These are phyloP conservation scores for Mycena floridula DNA, from an alignment of 768 basidiomycete species.

Conservation along the genomic window DNA sequence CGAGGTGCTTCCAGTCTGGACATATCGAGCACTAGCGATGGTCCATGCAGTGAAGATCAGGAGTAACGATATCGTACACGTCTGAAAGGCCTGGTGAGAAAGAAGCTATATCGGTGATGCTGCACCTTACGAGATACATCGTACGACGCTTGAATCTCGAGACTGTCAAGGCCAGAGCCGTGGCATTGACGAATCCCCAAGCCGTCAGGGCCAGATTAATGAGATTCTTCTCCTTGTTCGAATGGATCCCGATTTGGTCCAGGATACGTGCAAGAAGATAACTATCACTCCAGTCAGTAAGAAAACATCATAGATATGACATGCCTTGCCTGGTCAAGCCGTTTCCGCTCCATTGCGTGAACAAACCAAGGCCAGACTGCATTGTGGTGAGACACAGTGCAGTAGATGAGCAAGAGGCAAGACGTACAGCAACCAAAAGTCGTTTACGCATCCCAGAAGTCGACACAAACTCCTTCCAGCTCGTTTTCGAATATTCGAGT, in stretches of 20 bases:
- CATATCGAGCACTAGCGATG: constrained; percentile 42
- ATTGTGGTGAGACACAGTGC: too few species aligned
- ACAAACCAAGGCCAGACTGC: constrained; percentile 47
- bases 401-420: too few species aligned
- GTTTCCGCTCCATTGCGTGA: constrained; percentile 62
- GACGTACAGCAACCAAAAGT: constrained; percentile 39
- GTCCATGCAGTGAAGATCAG: constrained; percentile 50
- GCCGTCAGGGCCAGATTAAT: constrained; percentile 49
- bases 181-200: constrained; percentile 52
- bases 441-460: constrained; percentile 48
- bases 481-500: constrained; percentile 36
- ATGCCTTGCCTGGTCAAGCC: constrained; percentile 44
- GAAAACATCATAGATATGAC: constrained; percentile 2
- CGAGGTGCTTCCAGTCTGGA: constrained; percentile 31
- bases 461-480: constrained; percentile 39
- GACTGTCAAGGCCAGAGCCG: constrained; percentile 40
- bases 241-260: constrained; percentile 44
- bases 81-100: constrained; percentile 15
- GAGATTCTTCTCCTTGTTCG: constrained; percentile 46
- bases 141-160: constrained; percentile 42
- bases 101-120: background rate
- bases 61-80: constrained; percentile 40
- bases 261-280: constrained; percentile 52
- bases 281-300: constrained; percentile 15
- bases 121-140: constrained; percentile 37